Conservation (phyloP, 73 alveolate species). For the Blepharisma japonicum region DNA sequence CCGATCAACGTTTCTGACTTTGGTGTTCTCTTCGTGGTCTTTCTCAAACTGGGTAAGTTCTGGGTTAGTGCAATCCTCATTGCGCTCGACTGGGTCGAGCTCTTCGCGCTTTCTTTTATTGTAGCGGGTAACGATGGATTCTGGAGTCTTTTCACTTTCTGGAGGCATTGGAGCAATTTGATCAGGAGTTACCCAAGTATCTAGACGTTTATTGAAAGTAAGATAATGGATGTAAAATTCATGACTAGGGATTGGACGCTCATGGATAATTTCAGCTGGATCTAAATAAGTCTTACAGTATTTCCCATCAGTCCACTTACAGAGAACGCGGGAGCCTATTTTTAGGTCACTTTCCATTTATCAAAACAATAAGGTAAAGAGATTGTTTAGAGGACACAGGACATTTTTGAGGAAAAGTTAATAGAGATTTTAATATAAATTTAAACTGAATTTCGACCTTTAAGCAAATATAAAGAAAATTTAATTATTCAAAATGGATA, state of each 20-base stretch:
- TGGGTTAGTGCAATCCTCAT: slow-evolving; percentile 56
- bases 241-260: slow-evolving; percentile 32
- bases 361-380: too few species aligned
- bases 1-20: slow-evolving; percentile 81
- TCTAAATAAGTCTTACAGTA: slow-evolving; percentile 13
- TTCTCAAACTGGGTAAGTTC: slow-evolving; percentile 59
- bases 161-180: slow-evolving; percentile 53
- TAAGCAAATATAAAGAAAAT: too few species aligned
- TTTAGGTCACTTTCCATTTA: not conserved
- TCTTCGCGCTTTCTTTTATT: slow-evolving; percentile 43
- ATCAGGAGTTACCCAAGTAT: slow-evolving; percentile 76
- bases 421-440: too few species aligned
- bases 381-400: too few species aligned
- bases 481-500: too few species aligned
- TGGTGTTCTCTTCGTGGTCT: slow-evolving; percentile 76
- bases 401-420: too few species aligned
- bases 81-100: slow-evolving; percentile 35
- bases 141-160: slow-evolving; percentile 39
- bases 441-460: too few species aligned
- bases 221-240: slow-evolving; percentile 85
- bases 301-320: slow-evolving; percentile 33
- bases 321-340: slow-evolving; percentile 27
- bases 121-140: slow-evolving; percentile 54
- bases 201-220: slow-evolving; percentile 85
- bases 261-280: slow-evolving; percentile 27